Conservation (phyloP, 352 stramenopile genomes). For the Globisporangium emineosum region DNA sequence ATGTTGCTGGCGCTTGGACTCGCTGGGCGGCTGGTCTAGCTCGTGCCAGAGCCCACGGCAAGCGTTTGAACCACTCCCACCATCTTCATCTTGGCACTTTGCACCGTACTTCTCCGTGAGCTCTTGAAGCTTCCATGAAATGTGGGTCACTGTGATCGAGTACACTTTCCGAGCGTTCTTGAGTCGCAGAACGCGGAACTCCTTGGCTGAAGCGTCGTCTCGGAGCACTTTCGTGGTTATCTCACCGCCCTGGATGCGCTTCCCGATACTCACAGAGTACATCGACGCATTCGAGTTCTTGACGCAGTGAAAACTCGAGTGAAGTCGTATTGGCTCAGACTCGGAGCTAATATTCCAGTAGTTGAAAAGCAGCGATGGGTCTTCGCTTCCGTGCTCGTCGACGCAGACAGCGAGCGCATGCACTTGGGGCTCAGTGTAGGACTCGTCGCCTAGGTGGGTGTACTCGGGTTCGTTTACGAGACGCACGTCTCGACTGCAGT, state of each 20-base stretch:
- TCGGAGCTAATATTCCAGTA: not conserved
- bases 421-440: conserved; percentile 5
- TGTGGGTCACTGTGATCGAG: conserved; percentile 8
- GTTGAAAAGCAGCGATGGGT: not conserved
- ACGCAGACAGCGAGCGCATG: conserved; percentile 8
- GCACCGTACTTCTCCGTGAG: not conserved
- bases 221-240: not conserved
- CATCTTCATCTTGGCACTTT: not conserved
- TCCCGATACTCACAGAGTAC: conserved; percentile 8
- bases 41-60: conserved; percentile 1
- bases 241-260: conserved; percentile 7
- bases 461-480: conserved; percentile 6
- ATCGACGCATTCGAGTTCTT: conserved; percentile 12
- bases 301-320: not conserved
- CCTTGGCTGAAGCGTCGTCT: not conserved
- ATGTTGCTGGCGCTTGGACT: not conserved
- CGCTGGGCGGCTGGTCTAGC: not conserved
- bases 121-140: conserved; percentile 7
- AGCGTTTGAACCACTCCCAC: not conserved
- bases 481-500: conserved; percentile 3
- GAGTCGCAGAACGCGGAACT: not conserved
- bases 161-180: conserved; percentile 15
- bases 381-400: conserved; percentile 4
- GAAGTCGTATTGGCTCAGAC: not conserved
- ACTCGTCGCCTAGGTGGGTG: not conserved